These are phyloP conservation scores for Adenanthera pavonina DNA, from an alignment of 306 rosid species.

Conservation along the genomic window DNA sequence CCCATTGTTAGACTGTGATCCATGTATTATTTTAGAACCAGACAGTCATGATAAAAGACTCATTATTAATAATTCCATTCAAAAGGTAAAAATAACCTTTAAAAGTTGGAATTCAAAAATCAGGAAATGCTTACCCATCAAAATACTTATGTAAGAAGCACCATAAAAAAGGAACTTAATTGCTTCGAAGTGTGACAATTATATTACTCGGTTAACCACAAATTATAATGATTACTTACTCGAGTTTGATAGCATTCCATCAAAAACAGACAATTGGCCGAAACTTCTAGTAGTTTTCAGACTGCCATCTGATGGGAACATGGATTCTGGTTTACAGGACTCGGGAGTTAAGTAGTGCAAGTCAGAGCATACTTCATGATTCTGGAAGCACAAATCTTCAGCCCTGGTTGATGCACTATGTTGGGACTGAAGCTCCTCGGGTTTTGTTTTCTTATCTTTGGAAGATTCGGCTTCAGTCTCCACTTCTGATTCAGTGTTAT, in stretches of 20 bases:
- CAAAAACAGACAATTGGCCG: constrained; percentile 61
- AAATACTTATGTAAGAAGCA: constrained; percentile 4
- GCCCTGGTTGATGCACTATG: constrained; percentile 51
- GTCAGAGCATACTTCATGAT: constrained; percentile 66
- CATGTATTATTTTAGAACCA: neutral
- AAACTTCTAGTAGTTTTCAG: constrained; percentile 55
- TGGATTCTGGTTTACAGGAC: constrained; percentile 54
- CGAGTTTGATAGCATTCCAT: constrained; percentile 66
- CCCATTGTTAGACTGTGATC: neutral
- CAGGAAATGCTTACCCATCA: neutral
- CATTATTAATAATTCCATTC: neutral
- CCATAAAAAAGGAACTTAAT: neutral
- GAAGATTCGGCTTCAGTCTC: constrained; percentile 88
- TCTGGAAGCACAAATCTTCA: constrained; percentile 75
- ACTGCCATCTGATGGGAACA: constrained; percentile 60
- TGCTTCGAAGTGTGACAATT: neutral
- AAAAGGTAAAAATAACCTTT: constrained; percentile 13
- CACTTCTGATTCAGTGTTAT: constrained; percentile 76
- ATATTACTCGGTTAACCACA: neutral
- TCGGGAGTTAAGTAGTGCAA: constrained; percentile 71
- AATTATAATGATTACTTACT: constrained; percentile 47
- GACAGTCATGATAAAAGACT: constrained; percentile 7
- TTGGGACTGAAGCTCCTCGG: constrained; percentile 67
- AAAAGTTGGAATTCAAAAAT: neutral
- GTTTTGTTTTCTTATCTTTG: constrained; percentile 82